Conservation (phyloP, 805 yeast species). For the Pichia deserticola region DNA sequence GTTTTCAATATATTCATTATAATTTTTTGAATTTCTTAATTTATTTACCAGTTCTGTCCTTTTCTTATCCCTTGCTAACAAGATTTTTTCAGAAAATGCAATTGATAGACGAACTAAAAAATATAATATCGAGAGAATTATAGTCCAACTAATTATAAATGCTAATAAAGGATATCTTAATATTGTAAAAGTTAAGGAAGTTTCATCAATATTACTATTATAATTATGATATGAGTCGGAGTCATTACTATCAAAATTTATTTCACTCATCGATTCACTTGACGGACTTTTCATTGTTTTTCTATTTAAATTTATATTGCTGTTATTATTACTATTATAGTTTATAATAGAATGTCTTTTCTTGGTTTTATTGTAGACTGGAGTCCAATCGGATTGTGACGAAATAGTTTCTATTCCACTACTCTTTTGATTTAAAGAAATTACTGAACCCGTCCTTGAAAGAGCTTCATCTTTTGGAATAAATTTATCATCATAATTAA, state of each 20-base stretch:
- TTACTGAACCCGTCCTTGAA: background rate
- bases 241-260: background rate
- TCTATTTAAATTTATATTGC: background rate
- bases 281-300: background rate
- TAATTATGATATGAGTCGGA: background rate
- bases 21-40: constrained; percentile 42
- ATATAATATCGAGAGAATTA: constrained; percentile 42
- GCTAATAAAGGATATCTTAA: constrained; percentile 62
- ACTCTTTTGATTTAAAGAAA: background rate
- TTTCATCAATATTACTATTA: constrained; percentile 10
- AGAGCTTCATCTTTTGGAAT: background rate
- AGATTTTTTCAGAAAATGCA: constrained; percentile 48
- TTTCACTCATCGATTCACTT: constrained; percentile 4
- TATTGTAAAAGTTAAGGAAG: constrained; percentile 33
- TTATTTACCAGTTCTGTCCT: constrained; percentile 41
- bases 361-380: constrained; percentile 28
- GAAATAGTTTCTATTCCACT: constrained; percentile 21
- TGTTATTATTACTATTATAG: background rate
- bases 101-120: constrained; percentile 51
- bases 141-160: constrained; percentile 47
- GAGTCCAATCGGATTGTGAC: constrained; percentile 42
- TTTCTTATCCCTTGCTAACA: constrained; percentile 53
- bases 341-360: constrained; percentile 6
- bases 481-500: constrained; percentile 26
- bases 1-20: constrained; percentile 54